A percentile compares a stretch with the other conserved stretches of the same genome.
Evolutionary conservation across 148 eudicot species (phyloP).

Genomic region (Simmondsia chinensis): DNA sequence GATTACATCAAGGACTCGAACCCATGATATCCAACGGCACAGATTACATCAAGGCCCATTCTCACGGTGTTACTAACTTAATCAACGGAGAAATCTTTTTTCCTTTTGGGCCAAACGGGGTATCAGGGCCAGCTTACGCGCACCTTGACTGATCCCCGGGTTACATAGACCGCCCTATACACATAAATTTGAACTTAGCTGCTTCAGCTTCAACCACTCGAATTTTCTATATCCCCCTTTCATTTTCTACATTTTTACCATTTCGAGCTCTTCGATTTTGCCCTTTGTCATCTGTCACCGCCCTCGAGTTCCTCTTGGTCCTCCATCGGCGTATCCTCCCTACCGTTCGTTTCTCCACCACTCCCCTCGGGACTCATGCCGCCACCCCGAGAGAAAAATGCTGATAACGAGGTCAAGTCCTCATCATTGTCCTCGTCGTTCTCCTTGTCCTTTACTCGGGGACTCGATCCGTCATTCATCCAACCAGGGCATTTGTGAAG

Average conservation of each 20-base stretch:
- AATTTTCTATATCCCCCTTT: background rate
- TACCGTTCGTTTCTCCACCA: slow-evolving; percentile 25
- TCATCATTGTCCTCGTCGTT: slow-evolving; percentile 49
- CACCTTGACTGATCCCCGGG: too few species aligned
- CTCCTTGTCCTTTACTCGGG: slow-evolving; percentile 31
- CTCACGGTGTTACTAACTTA: too few species aligned
- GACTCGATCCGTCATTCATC: slow-evolving; percentile 24
- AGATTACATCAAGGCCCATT: too few species aligned
- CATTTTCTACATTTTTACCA: too few species aligned
- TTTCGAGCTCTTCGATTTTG: too few species aligned
- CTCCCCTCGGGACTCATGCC: slow-evolving; percentile 25
- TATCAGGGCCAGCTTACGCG: too few species aligned
- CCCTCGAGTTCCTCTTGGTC: slow-evolving; percentile 84
- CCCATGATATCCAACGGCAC: too few species aligned
- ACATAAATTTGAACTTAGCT: background rate
- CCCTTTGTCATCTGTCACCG: slow-evolving; percentile 39
- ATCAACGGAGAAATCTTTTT: too few species aligned
- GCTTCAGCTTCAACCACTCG: background rate
- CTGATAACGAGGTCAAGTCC: slow-evolving; percentile 34
- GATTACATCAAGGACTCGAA: too few species aligned
- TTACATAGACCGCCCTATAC: too few species aligned
- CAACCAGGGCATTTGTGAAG: slow-evolving; percentile 54
- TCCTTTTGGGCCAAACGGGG: too few species aligned
- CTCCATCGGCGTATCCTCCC: slow-evolving; percentile 64
- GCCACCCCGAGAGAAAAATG: slow-evolving; percentile 35